Base-by-base conservation (phyloP, 148 eudicot genomes). In the Silene conica region DNA sequence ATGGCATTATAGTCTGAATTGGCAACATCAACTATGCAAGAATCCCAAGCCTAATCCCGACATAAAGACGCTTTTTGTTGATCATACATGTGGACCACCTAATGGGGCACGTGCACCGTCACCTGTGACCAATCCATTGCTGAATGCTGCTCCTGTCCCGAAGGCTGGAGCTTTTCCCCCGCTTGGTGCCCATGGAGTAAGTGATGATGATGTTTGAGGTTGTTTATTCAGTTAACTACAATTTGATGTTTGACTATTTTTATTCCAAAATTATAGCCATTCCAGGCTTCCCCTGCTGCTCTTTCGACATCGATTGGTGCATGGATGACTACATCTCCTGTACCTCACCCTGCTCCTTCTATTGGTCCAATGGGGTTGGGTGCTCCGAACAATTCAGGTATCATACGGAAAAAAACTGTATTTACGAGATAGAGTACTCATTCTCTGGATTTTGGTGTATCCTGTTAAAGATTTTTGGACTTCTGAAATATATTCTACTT, bases 1-100 rank as follows among this genome's bases (percentile, higher is more conserved):
- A 77, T 69, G 58, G 16, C 15, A 58, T 65, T 77, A 83, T 81
- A 94, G 98, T 85, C 85, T 94, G 80, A 94, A 94, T 59, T 94
- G 98, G 98, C 98, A 94, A 78, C 98, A 94, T 74, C 97, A 89
- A 78, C 87, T 94, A 38, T 94, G 98, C 81, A 94, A 94, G 83
- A 89, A 77, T 80, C 98, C 98, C 26, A 87, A 87, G 84, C 77
- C 91, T 69, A 89, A 88, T 79, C 98, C 98, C 3, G 97, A 94
- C 73, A 89, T 94, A 74, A 91, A 94, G 82, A 91, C 98, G 34
- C 92, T 94, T 54, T 91, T 94, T 82, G 82, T 89, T 11, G 98
- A 94, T 77, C 98, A 94, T 80, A 77, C 93, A 71, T 94, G 98
- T 81, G 97, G 96, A 67, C 89, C 90, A 55, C 87, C 90, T 60